phyloP scores from a whole-genome alignment of 164 flowering plant genomes.

The Taxillus chinensis region DNA sequence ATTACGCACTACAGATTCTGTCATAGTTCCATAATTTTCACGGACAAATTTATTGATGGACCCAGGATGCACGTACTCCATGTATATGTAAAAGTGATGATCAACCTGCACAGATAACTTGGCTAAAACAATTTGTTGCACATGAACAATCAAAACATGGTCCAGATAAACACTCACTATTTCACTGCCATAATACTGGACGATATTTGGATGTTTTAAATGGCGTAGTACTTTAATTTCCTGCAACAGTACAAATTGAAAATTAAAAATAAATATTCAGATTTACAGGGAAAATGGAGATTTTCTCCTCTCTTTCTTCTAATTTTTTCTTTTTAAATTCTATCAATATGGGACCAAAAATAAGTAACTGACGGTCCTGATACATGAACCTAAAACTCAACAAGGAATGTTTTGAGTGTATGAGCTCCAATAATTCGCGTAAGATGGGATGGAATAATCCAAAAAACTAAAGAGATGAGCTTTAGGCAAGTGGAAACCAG shows the following conservation, averaged over 20 bases:
- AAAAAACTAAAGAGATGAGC: not conserved
- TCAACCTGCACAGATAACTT: not conserved
- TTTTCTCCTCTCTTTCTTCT: too few species aligned
- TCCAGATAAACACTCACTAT: not conserved
- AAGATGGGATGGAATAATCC: not conserved
- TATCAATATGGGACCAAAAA: too few species aligned
- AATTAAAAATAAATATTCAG: too few species aligned
- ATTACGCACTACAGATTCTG: conserved; percentile 1
- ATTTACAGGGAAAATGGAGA: too few species aligned
- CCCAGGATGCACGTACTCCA: not conserved
- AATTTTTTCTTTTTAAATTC: too few species aligned
- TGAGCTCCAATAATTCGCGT: too few species aligned
- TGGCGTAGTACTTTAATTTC: not conserved
- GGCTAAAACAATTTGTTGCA: not conserved
- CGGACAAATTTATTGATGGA: not conserved
- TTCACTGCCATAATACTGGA: conserved; percentile 1
- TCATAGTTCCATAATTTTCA: not conserved
- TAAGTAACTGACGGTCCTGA: too few species aligned
- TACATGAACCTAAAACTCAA: too few species aligned
- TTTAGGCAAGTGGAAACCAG: not conserved
- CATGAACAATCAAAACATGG: not conserved
- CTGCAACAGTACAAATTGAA: not conserved
- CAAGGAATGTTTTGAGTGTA: too few species aligned
- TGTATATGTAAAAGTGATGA: not conserved
- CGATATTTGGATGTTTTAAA: not conserved